Evolutionary conservation across 495 filamentous ascomycete genomes (phyloP).

Genomic region (Alectoria sarmentosa): DNA sequence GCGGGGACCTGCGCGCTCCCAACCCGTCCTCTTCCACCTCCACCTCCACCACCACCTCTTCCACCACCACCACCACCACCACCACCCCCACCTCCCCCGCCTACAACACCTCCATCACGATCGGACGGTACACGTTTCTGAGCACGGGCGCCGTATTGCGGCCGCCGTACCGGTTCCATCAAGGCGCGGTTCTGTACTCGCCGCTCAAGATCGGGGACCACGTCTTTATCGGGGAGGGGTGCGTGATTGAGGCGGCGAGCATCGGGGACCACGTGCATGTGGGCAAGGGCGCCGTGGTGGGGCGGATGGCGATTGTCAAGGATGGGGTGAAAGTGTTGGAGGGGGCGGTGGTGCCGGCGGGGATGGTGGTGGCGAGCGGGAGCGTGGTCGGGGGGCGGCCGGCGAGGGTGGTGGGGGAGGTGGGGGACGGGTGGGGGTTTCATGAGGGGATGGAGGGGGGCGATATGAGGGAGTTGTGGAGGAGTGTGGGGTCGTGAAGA

Average conservation of each 20-base stretch:
- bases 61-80: conserved; percentile 18
- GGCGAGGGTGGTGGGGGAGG: conserved; percentile 35
- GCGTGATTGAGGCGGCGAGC: conserved; percentile 69
- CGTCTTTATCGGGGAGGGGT: conserved; percentile 71
- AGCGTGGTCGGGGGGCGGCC: conserved; percentile 58
- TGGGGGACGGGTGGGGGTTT: conserved; percentile 21
- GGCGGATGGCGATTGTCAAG: conserved; percentile 83
- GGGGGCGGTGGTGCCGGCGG: conserved; percentile 69
- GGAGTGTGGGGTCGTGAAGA: conserved; percentile 4
- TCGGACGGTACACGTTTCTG: conserved; percentile 84
- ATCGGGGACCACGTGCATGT: conserved; percentile 80
- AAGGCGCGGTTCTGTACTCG: conserved; percentile 54
- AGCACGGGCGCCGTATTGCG: conserved; percentile 63
- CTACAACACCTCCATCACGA: conserved; percentile 55
- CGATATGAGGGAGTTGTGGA: conserved; percentile 19
- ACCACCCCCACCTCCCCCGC: conserved; percentile 24
- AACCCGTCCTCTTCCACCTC: conserved; percentile 23
- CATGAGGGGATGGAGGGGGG: conserved; percentile 26
- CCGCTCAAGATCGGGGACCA: conserved; percentile 90
- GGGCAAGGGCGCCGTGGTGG: conserved; percentile 63
- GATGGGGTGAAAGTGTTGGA: conserved; percentile 82
- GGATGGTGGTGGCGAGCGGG: conserved; percentile 88
- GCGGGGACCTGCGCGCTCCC: conserved; percentile 70
- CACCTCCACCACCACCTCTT: too few species aligned
- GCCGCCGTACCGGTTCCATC: conserved; percentile 67